Base-by-base conservation (phyloP, 2,329 filamentous ascomycete genomes). In the Aspergillus sp. region DNA sequence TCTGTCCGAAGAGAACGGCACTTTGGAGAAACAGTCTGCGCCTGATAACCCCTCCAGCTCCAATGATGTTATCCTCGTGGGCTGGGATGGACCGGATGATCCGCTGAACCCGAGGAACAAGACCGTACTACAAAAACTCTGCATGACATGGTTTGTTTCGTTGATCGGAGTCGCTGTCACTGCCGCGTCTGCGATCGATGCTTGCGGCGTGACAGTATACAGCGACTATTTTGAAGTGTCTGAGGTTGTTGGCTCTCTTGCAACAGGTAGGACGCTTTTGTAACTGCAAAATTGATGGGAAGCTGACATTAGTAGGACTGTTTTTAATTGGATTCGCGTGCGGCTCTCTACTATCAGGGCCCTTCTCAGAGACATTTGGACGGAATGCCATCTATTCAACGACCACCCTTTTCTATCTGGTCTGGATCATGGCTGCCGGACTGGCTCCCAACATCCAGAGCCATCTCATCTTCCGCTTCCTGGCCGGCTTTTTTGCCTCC, bases 91-190 rank as follows among this genome's bases (percentile, higher is more conserved):
- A 2, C 56, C 66, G 5, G 62, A 70, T 22, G 76, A 79, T 58
- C 65, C 64, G 1, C 56, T 74, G 50, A 74, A 77, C 47, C 77
- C 77, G 2, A 65, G 69, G 13, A 76, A 76, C 41, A 76, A 71
- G 67, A 60, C 65, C 5, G 57, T 67, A 3, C 41, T 52, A 2
- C 70, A 67, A 15, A 73, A 76, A 2, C 60, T 78, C 3, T 63
- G 68, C 9, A 72, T 73, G 8, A 80, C 77, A 0, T 47, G 78
- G 2, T 67, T 80, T n/a, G 76, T 82, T 4, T 75, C 76, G 0
- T 39, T 72, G 3, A 83, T 86, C 39, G 82, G 75, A 2, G 76
- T 82, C 22, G 75, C 81, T 0, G 80, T 84, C 0, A 78, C 77
- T 3, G 73, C 78, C 1, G 81, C 82, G 0, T 81, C 79, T 3